Percentiles rank a stretch among this genome's conserved stretches.
phyloP scores from a whole-genome alignment of 441 rosid genomes.

The Cnidoscolus chayamansa region DNA sequence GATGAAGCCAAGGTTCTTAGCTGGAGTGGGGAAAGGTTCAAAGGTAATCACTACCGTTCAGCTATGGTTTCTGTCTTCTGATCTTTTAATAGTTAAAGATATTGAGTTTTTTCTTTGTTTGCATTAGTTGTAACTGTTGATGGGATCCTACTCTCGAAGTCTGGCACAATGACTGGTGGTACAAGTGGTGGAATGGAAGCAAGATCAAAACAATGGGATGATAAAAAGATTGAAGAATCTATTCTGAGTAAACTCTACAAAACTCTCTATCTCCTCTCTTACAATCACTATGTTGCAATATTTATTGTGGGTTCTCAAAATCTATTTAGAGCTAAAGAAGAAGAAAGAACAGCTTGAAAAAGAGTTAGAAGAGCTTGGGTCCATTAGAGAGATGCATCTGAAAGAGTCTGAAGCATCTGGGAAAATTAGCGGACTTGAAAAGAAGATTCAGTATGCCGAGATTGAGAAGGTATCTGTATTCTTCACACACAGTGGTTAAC shows the following conservation, averaged over 20 bases:
- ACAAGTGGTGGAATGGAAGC: slow-evolving; percentile 99
- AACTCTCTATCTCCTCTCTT: not conserved
- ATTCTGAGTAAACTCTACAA: slow-evolving; percentile 24
- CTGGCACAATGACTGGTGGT: slow-evolving; percentile 99
- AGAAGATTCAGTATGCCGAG: slow-evolving; percentile 94
- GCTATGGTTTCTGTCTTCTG: slow-evolving; percentile 19
- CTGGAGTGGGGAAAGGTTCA: slow-evolving; percentile 94
- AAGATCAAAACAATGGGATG: slow-evolving; percentile 97
- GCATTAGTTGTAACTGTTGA: slow-evolving; percentile 91
- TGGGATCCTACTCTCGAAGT: slow-evolving; percentile 86
- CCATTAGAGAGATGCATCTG: slow-evolving; percentile 92
- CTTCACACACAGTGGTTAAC: not conserved
- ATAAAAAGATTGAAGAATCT: slow-evolving; percentile 88
- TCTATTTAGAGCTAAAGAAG: slow-evolving; percentile 57
- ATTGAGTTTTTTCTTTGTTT: slow-evolving; percentile 1
- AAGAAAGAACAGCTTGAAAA: slow-evolving; percentile 73
- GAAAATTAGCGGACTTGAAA: slow-evolving; percentile 93
- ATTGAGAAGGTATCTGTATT: slow-evolving; percentile 73
- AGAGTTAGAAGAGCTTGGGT: slow-evolving; percentile 86
- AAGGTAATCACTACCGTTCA: slow-evolving; percentile 48
- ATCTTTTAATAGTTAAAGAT: slow-evolving; percentile 1
- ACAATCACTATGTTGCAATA: slow-evolving; percentile 6
- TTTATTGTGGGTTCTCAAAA: slow-evolving; percentile 26
- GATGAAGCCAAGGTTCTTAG: slow-evolving; percentile 95
- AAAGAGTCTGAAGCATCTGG: slow-evolving; percentile 95